Evolutionary conservation across 257 asterid genomes (phyloP), one percentile per base, ranked within the genome.

Genomic region (Verbena officinalis): DNA sequence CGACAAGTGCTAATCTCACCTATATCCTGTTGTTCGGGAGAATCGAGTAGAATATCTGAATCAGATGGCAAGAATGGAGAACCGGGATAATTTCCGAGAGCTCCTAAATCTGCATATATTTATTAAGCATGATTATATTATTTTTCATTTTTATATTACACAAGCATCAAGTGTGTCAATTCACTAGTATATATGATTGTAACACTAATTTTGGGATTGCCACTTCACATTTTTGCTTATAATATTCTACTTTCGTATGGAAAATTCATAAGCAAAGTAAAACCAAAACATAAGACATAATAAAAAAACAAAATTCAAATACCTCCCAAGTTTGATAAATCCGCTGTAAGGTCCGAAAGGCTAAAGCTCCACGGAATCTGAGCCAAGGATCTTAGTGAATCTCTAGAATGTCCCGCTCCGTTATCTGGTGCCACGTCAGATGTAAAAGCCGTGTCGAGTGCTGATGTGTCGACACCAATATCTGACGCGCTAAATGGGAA

Each of bases 361-460:
- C 93, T 92, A 70, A 92, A 89, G 78, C 85, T 83, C 98, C 98
- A 89, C 2, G 98, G 96, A 48, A 89, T 80, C 76, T 87, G 98
- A 71, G 84, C 85, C 72, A 87, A 80, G 39, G 96, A 85, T 77
- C 97, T 71, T 36, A 87, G 89, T 19, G 90, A 65, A 81, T 90
- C 96, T 78, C 95, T 78, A 64, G 94, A 88, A 80, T 79, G 86
- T 71, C 88, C 96, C 14, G 69, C 85, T 23, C 96, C 97, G 40
- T 83, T 89, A 80, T 92, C 98, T 3, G 83, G 77, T 2, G 92
- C 86, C 75, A 84, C 87, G 21, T 92, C 98, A 53, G 95, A 81
- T 4, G 95, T 83, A 79, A 93, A 90, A 59, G 95, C 87, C 0
- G 87, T 76, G 78, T 89, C 98, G 1, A 92, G 96, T 24, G 74